Conservation (phyloP, 495 filamentous ascomycete species). For the Neurospora sublineolata region DNA sequence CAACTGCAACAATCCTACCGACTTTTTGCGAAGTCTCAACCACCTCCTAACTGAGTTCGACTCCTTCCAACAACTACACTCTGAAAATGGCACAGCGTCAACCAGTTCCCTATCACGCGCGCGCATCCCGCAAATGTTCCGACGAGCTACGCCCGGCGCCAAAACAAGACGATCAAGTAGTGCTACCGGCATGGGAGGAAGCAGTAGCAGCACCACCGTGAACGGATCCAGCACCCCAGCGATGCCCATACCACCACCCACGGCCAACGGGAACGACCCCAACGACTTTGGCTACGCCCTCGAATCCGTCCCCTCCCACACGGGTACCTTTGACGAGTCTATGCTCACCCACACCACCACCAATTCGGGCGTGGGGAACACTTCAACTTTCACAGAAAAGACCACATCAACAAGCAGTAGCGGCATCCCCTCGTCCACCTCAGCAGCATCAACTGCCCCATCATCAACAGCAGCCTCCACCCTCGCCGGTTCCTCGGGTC, state of each 20-base stretch:
- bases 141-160: slow-evolving; percentile 41
- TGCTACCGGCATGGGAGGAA: slow-evolving; percentile 33
- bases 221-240: neutral
- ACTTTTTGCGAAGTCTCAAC: slow-evolving; percentile 82
- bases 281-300: slow-evolving; percentile 9
- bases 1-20: slow-evolving; percentile 58
- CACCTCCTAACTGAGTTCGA: slow-evolving; percentile 86
- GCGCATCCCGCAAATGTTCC: slow-evolving; percentile 82
- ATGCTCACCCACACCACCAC: neutral
- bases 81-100: slow-evolving; percentile 56
- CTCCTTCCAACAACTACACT: slow-evolving; percentile 75
- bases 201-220: neutral
- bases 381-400: neutral
- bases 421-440: slow-evolving; percentile 8
- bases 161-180: slow-evolving; percentile 66
- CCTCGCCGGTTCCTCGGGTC: neutral
- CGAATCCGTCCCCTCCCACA: slow-evolving; percentile 4
- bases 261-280: neutral
- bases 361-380: neutral
- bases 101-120: slow-evolving; percentile 59
- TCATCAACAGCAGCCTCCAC: slow-evolving; percentile 10
- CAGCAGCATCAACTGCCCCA: slow-evolving; percentile 25
- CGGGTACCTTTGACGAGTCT: neutral
- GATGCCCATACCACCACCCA: neutral
- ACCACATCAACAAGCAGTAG: neutral